phyloP scores from a whole-genome alignment of 2,329 filamentous ascomycete species.

The Neospermospora avenae region DNA sequence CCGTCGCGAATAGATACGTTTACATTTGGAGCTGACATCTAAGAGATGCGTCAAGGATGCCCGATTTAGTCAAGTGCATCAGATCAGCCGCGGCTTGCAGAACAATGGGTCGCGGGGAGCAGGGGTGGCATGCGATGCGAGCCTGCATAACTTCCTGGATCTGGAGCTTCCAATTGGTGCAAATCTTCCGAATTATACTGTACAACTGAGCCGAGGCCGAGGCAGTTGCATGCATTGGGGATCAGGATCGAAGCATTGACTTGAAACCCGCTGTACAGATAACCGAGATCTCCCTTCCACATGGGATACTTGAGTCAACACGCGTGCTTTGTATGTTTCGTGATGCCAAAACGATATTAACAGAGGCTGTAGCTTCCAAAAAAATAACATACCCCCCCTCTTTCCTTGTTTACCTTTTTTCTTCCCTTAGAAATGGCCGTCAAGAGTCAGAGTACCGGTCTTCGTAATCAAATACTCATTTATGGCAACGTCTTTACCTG shows the following conservation, averaged over 20 bases:
- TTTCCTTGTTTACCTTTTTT: not conserved
- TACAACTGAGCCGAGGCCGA: no score
- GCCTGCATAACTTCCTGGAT: not conserved
- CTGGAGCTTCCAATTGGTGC: not conserved
- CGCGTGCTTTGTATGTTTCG: not conserved
- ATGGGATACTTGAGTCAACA: not conserved
- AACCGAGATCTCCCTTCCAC: not conserved
- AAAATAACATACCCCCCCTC: not conserved
- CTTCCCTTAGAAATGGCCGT: conserved; percentile 47
- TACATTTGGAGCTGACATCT: not conserved
- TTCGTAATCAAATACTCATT: conserved; percentile 62
- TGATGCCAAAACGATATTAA: not conserved
- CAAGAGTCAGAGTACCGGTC: conserved; percentile 61
- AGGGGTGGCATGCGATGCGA: not conserved
- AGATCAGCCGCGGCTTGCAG: not conserved
- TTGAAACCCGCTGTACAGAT: not conserved
- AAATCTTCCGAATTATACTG: not conserved
- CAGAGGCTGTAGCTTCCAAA: not conserved
- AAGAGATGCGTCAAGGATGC: not conserved
- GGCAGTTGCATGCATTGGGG: not conserved
- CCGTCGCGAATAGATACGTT: no score
- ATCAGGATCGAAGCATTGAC: not conserved
- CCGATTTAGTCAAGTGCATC: not conserved
- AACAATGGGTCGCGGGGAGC: not conserved
- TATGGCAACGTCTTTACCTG: conserved; percentile 62